phyloP scores from a whole-genome alignment of 805 yeast species.

The Ogataea wickerhamii region DNA sequence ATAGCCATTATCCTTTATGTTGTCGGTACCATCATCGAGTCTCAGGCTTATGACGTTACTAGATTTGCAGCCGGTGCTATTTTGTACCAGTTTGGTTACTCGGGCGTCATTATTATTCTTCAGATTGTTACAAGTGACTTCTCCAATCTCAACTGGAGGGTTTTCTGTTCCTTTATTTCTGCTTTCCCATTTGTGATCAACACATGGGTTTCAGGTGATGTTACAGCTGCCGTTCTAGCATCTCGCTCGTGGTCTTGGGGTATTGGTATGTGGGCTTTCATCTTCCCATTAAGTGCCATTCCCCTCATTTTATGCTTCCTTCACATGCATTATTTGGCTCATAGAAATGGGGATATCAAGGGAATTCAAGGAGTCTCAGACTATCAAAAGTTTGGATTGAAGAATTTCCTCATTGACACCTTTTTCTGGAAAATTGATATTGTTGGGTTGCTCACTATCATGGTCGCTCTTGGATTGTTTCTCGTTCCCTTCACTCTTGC shows the following conservation, averaged over 20 bases:
- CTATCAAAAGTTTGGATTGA: constrained; percentile 32
- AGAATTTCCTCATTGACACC: constrained; percentile 32
- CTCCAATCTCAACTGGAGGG: constrained; percentile 68
- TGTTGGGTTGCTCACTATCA: constrained; percentile 55
- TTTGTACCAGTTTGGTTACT: constrained; percentile 52
- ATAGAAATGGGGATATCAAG: constrained; percentile 49
- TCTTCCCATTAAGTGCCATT: constrained; percentile 61
- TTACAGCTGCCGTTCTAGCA: constrained; percentile 37
- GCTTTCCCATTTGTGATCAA: constrained; percentile 71
- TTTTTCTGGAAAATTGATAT: constrained; percentile 65
- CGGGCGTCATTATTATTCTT: constrained; percentile 57
- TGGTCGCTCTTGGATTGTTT: constrained; percentile 57
- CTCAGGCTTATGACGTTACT: constrained; percentile 55
- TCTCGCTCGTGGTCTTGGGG: constrained; percentile 64
- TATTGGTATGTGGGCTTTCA: constrained; percentile 77
- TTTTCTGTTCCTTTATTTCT: constrained; percentile 60
- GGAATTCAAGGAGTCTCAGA: constrained; percentile 30
- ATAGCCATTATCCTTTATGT: constrained; percentile 52
- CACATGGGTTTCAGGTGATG: constrained; percentile 72
- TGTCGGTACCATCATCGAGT: constrained; percentile 61
- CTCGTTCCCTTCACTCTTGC: constrained; percentile 74
- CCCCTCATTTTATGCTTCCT: constrained; percentile 53
- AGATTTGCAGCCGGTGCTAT: constrained; percentile 66
- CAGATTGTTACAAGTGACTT: constrained; percentile 62
- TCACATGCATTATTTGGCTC: constrained; percentile 55